Base-by-base conservation (phyloP, 2,329 filamentous ascomycete species). In the Apiospora rasikravindrae region DNA sequence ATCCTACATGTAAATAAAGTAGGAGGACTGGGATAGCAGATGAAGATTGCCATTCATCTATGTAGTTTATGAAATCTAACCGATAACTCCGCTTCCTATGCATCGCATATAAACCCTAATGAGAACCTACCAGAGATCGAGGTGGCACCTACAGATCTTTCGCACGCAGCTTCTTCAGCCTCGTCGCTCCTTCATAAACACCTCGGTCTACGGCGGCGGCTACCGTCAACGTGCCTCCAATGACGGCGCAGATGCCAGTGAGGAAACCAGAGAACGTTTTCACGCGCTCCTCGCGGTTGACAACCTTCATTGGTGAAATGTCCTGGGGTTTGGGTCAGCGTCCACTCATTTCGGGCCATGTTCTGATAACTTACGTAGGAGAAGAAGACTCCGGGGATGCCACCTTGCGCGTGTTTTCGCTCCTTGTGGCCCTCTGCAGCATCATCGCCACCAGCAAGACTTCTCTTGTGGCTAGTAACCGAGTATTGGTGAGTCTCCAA, bases 251-350 rank as follows among this genome's bases (percentile, higher is more conserved):
- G 26, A 99, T 90, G 67, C 96, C 96, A 0, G 96, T 96, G 72
- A 99, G 83, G 86, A 99, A 99, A 24, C 94, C 94, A 0, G 94
- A 91, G 82, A 99, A 97, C 5, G 93, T 93, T 87, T 98, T 98
- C 73, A 92, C 87, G 67, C 94, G 90, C 76, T 94, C 92, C 85
- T 99, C 97, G 71, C 95, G 93, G 86, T 99, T 99, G 84, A 99
- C 93, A 73, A 99, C 96, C 86, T 98, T 99, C 96, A 99, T 99
- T 6, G 96, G 96, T 2, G 96, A 98, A 82, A 99, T 99, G 78
- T 99, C 96, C 93, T 95, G 22, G 33, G 10, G 11, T 40, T 6
- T 40, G 8, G 8, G 57, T 64, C 33, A 64, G 29, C 22, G 71
- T 37, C 53, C 24, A 26, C 16, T 70, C 42, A 16, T 47, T 7